Percentiles rank a stretch among this genome's conserved stretches.
These are phyloP conservation scores for Cylindrotheca closterium DNA, from an alignment of 108 stramenopile species.

Conservation along the genomic window DNA sequence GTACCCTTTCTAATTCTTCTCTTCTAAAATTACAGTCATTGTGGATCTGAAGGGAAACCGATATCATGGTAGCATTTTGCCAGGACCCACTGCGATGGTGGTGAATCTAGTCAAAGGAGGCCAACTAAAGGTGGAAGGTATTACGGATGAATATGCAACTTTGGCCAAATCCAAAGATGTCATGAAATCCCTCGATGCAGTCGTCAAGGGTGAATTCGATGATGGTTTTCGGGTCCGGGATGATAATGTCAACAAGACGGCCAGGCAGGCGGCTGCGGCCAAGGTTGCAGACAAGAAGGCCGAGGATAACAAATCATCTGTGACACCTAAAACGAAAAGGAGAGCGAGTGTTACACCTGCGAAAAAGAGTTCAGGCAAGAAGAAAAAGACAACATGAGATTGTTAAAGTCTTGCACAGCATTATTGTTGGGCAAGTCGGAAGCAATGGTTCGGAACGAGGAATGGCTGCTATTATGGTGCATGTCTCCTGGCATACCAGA, in stretches of 20 bases:
- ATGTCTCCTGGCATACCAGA: too few relatives aligned
- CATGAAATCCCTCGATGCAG: slow-evolving; percentile 71
- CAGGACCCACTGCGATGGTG: slow-evolving; percentile 75
- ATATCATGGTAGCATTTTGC: slow-evolving; percentile 70
- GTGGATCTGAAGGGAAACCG: slow-evolving; percentile 79
- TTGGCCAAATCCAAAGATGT: slow-evolving; percentile 52
- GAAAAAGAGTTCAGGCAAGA: slow-evolving; percentile 4
- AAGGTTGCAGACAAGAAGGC: not conserved
- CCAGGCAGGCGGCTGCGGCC: slow-evolving; percentile 5
- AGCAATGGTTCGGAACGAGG: too few relatives aligned
- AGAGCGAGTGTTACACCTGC: not conserved
- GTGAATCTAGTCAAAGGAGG: slow-evolving; percentile 29
- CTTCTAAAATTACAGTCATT: slow-evolving; percentile 31
- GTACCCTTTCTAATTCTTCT: too few relatives aligned
- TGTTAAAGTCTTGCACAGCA: too few relatives aligned
- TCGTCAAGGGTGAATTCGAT: slow-evolving; percentile 54
- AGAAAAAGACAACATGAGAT: not conserved
- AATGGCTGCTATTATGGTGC: too few relatives aligned
- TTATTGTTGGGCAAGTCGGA: too few relatives aligned
- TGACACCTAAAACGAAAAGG: not conserved
- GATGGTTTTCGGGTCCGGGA: slow-evolving; percentile 48
- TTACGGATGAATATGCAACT: slow-evolving; percentile 78
- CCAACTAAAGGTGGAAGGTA: slow-evolving; percentile 58
- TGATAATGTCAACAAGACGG: slow-evolving; percentile 39
- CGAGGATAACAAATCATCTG: not conserved